Evolutionary conservation across 345 rosid genomes (phyloP).

Genomic region (Citrus unshiu): DNA sequence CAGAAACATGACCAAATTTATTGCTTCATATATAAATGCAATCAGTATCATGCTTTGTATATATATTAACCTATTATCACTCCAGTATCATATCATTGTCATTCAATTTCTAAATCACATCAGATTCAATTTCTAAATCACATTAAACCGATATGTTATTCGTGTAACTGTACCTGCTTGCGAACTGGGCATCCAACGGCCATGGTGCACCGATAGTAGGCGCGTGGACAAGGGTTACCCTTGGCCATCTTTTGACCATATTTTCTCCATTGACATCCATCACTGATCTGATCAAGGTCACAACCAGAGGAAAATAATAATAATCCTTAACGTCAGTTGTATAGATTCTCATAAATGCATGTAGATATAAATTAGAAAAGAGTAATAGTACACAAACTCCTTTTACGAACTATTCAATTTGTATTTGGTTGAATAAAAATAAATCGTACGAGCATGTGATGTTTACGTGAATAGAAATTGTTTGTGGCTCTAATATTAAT

Average conservation of each 20-base stretch:
- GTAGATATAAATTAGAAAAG: no score
- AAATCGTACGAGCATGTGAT: no score
- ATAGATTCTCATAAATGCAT: neutral
- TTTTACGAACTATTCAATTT: no score
- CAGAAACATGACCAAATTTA: neutral
- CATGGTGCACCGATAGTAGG: constrained; percentile 93
- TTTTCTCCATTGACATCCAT: constrained; percentile 97
- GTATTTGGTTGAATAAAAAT: no score
- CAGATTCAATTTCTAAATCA: no score
- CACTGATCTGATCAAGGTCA: constrained; percentile 49
- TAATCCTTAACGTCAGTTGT: neutral
- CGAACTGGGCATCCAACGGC: constrained; percentile 76
- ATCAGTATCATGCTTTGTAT: neutral
- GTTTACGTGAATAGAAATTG: no score
- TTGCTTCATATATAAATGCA: neutral
- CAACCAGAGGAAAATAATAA: neutral
- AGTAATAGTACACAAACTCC: no score
- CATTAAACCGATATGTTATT: no score
- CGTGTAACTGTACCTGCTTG: constrained; percentile 57
- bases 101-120: no score
- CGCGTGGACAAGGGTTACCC: constrained; percentile 89
- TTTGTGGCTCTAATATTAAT: no score
- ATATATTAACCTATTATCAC: no score
- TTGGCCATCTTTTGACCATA: constrained; percentile 93
- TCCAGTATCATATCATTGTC: no score